Percentiles rank a stretch among this genome's conserved stretches.
phyloP scores from a whole-genome alignment of 1,139 yeast species.

The Diutina mesorugosa region DNA sequence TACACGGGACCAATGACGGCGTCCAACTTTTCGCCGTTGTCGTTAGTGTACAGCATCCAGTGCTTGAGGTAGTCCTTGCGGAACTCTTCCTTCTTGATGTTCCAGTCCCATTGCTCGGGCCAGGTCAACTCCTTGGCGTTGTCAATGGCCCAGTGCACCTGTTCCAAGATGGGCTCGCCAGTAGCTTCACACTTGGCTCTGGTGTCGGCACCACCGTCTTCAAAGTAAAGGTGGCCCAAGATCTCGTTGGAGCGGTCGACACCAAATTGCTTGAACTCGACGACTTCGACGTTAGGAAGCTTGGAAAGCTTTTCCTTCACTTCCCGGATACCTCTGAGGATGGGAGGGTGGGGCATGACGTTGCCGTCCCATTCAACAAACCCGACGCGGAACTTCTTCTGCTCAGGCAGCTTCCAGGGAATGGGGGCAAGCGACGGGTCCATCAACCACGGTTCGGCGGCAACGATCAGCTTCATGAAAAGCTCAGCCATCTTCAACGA shows the following conservation, averaged over 20 bases:
- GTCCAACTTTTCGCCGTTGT: conserved; percentile 5
- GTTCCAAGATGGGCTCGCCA: conserved; percentile 12
- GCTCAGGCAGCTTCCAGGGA: neutral
- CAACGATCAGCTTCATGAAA: neutral
- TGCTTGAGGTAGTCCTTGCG: conserved; percentile 11
- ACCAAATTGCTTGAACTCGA: conserved; percentile 7
- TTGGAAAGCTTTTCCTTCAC: conserved; percentile 7
- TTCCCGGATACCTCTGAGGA: conserved; percentile 3
- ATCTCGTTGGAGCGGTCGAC: conserved; percentile 7
- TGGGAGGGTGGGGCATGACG: conserved; percentile 3
- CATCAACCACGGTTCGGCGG: conserved; percentile 2
- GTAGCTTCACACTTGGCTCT: conserved; percentile 7
- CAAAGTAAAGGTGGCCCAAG: conserved; percentile 10
- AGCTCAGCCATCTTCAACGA: neutral
- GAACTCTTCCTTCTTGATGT: conserved; percentile 11
- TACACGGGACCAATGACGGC: conserved; percentile 12
- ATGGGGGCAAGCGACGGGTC: conserved; percentile 1
- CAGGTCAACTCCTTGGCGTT: conserved; percentile 5
- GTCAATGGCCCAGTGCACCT: conserved; percentile 11
- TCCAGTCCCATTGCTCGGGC: conserved; percentile 10
- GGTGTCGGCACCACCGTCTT: conserved; percentile 14
- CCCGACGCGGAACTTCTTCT: neutral
- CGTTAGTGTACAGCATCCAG: conserved; percentile 6
- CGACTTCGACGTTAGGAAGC: conserved; percentile 9
- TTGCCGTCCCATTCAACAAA: neutral